phyloP scores from a whole-genome alignment of 495 filamentous ascomycete genomes.

The Trichoderma orchidacearum region DNA sequence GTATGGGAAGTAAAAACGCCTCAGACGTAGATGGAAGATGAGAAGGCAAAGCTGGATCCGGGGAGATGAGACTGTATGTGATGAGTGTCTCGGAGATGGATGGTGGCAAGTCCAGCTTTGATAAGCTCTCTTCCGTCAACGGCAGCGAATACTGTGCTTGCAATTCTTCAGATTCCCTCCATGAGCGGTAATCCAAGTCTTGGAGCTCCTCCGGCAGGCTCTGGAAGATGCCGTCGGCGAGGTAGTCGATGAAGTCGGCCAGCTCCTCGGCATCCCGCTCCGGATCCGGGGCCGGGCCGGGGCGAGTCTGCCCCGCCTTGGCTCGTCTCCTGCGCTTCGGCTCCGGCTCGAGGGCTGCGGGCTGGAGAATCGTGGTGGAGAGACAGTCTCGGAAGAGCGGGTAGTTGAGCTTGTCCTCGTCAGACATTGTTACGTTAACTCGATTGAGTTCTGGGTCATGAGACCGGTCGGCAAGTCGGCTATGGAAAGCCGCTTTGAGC shows the following conservation, averaged over 20 bases:
- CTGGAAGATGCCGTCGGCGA: conserved; percentile 53
- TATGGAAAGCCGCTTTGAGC: not conserved
- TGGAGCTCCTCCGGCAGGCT: conserved; percentile 46
- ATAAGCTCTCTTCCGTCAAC: conserved; percentile 18
- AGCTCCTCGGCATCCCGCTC: conserved; percentile 47
- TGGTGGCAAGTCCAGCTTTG: conserved; percentile 21
- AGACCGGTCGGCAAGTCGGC: not conserved
- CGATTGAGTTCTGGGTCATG: not conserved
- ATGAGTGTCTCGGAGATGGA: conserved; percentile 49
- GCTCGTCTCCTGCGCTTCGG: conserved; percentile 27
- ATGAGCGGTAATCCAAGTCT: conserved; percentile 43
- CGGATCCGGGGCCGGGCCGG: conserved; percentile 11
- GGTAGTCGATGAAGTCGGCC: conserved; percentile 63
- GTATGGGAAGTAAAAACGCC: conserved; percentile 46
- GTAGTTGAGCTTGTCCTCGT: conserved; percentile 39
- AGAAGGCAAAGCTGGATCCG: conserved; percentile 18
- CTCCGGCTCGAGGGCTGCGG: conserved; percentile 25
- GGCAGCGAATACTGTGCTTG: conserved; percentile 33
- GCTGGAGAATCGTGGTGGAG: conserved; percentile 30
- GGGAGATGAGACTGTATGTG: conserved; percentile 41
- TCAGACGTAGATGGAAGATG: not conserved
- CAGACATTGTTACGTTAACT: conserved; percentile 2
- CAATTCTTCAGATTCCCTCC: conserved; percentile 33
- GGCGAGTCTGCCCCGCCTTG: conserved; percentile 24
- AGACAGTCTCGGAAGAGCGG: conserved; percentile 56